A percentile compares a stretch with the other conserved stretches of the same genome.
These are phyloP conservation scores for Colletotrichum incanum DNA, from an alignment of 2,329 filamentous ascomycete species.

Conservation along the genomic window DNA sequence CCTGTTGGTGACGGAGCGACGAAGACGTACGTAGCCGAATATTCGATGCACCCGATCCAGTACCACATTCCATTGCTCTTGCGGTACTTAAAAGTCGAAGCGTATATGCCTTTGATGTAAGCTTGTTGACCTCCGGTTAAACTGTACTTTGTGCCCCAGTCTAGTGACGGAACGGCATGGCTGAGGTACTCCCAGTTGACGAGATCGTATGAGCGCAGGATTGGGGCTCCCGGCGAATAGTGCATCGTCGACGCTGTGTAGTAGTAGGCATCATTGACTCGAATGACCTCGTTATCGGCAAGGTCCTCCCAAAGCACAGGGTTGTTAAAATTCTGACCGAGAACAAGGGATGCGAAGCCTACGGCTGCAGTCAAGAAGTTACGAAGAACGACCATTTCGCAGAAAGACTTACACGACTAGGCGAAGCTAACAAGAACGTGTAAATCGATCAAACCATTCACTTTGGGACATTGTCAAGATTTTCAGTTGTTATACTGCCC, in stretches of 20 bases:
- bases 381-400: neutral
- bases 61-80: constrained; percentile 39
- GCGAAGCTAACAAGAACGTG: neutral
- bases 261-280: constrained; percentile 62
- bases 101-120: constrained; percentile 71
- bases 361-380: neutral
- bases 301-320: constrained; percentile 67
- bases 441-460: neutral
- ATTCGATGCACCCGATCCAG: constrained; percentile 41
- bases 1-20: constrained; percentile 45
- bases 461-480: neutral
- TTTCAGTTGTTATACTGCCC: neutral
- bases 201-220: constrained; percentile 67
- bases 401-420: neutral
- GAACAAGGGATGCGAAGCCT: neutral
- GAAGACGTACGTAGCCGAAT: constrained; percentile 39
- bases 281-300: constrained; percentile 66
- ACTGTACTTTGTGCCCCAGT: constrained; percentile 61
- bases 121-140: constrained; percentile 58
- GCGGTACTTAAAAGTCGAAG: constrained; percentile 64
- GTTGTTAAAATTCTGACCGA: constrained; percentile 55
- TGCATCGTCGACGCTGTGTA: constrained; percentile 69
- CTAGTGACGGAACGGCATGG: constrained; percentile 57
- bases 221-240: constrained; percentile 67
- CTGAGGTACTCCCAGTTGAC: constrained; percentile 62